Conservation (phyloP, 176 grass and related monocot genomes). For the Calamus simplicifolius region DNA sequence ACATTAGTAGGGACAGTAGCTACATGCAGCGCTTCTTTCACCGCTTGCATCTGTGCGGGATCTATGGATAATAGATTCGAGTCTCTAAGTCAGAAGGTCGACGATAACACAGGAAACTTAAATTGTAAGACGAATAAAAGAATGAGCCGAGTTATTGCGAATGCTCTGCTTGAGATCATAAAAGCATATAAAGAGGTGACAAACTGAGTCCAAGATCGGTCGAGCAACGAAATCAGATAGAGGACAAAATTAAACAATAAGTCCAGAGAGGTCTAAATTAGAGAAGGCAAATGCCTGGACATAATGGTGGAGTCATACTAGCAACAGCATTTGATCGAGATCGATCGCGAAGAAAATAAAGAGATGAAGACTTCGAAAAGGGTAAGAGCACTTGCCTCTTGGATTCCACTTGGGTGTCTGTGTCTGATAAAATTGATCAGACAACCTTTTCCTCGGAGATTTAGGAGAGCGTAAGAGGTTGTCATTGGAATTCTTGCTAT, state of each 20-base stretch:
- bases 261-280: too few species aligned
- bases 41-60: slow-evolving; percentile 56
- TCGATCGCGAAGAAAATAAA: background rate
- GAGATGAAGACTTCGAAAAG: background rate
- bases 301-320: too few species aligned
- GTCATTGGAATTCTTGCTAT: too few species aligned
- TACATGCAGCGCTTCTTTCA: slow-evolving; percentile 76
- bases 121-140: slow-evolving; percentile 3
- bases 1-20: slow-evolving; percentile 48
- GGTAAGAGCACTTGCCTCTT: slow-evolving; percentile 29
- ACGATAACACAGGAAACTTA: background rate
- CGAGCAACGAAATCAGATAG: too few species aligned
- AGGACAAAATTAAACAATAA: too few species aligned
- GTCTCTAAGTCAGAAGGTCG: slow-evolving; percentile 7
- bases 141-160: too few species aligned
- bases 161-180: too few species aligned
- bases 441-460: slow-evolving; percentile 79
- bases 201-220: too few species aligned
- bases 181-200: too few species aligned
- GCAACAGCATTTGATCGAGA: background rate
- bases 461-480: slow-evolving; percentile 45
- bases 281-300: too few species aligned
- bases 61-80: slow-evolving; percentile 30
- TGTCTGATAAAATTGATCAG: slow-evolving; percentile 33
- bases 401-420: slow-evolving; percentile 58